Evolutionary conservation across 352 stramenopile genomes (phyloP).

Genomic region (Pythium myriotylum): DNA sequence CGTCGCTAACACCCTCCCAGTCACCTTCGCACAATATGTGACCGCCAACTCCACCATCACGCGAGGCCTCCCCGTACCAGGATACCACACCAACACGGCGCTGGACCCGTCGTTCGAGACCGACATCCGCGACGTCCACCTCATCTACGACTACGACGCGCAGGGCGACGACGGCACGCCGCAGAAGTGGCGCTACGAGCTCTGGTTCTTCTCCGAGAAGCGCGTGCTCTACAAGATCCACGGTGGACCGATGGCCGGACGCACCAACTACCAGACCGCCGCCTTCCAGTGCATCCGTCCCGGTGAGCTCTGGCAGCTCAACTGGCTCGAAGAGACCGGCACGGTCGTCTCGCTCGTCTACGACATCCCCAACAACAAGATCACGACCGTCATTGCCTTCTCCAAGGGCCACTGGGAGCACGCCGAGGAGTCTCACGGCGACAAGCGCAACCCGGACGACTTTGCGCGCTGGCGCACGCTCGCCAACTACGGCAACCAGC

Average conservation of each 20-base stretch:
- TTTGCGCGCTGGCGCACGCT: slow-evolving; percentile 44
- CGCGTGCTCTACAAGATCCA: slow-evolving; percentile 64
- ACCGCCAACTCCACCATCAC: too few relatives aligned
- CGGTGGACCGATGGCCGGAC: slow-evolving; percentile 55
- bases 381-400: slow-evolving; percentile 57
- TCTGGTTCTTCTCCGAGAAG: slow-evolving; percentile 63
- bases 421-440: slow-evolving; percentile 43
- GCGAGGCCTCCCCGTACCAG: too few relatives aligned
- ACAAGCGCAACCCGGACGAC: slow-evolving; percentile 62
- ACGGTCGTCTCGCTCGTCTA: slow-evolving; percentile 58
- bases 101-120: slow-evolving; percentile 57
- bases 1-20: too few relatives aligned
- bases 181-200: slow-evolving; percentile 63
- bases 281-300: slow-evolving; percentile 59
- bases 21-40: too few relatives aligned
- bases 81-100: slow-evolving; percentile 60
- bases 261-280: slow-evolving; percentile 62
- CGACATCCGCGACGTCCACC: slow-evolving; percentile 56
- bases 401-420: slow-evolving; percentile 64
- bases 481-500: slow-evolving; percentile 30
- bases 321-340: slow-evolving; percentile 63
- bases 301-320: slow-evolving; percentile 61
- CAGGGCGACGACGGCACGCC: slow-evolving; percentile 42
- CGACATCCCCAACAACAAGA: slow-evolving; percentile 52
- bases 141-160: slow-evolving; percentile 60